Evolutionary conservation across 257 asterid genomes (phyloP), one percentile per base, ranked within the genome.

Genomic region (Scutellaria galericulata): DNA sequence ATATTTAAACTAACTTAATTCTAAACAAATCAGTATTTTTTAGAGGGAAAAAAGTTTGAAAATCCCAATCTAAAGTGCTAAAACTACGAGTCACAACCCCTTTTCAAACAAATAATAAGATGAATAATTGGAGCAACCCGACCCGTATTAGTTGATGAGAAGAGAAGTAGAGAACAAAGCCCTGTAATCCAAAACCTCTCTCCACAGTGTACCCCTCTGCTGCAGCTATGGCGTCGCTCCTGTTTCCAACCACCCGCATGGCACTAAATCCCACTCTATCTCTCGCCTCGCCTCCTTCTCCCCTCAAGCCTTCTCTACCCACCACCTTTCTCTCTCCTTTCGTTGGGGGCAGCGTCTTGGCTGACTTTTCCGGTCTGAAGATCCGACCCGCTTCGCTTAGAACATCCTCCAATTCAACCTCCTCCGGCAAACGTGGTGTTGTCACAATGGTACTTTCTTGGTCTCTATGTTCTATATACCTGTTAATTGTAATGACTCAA

Each of bases 381-480:
- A 85, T 86, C 74, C 94, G 87, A 62, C 90, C 96, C 74, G 76
- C 76, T 78, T 91, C 90, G 13, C 90, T 89, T 45, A 78, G 73
- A 68, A 86, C 85, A 6, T 68, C 79, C 66, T 75, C 86, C 75
- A 24, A 18, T 51, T 74, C 86, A 4, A 46, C 66, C 46, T 78
- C 81, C 60, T 74, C 77, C 18, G 73, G 82, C 61, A 88, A 84
- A 77, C 95, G 98, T 7, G 87, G 95, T 40, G 96, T 88, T 31
- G 92, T 93, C 7, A 85, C 96, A n/a, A 93, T 88, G 98, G 97
- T 93, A 82, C 22, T 10, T 42, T 41, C 9, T 40, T 9, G 63
- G 31, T 9, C 9, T 18, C 39, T 39, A 2, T 27, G 14, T 58
- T 57, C 9, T 68, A 39, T 40, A 22, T 62, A n/a, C 20, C 5